A percentile compares a stretch with the other conserved stretches of the same genome.
Conservation (phyloP, 2,329 filamentous ascomycete species). For the Apiospora hydei region DNA sequence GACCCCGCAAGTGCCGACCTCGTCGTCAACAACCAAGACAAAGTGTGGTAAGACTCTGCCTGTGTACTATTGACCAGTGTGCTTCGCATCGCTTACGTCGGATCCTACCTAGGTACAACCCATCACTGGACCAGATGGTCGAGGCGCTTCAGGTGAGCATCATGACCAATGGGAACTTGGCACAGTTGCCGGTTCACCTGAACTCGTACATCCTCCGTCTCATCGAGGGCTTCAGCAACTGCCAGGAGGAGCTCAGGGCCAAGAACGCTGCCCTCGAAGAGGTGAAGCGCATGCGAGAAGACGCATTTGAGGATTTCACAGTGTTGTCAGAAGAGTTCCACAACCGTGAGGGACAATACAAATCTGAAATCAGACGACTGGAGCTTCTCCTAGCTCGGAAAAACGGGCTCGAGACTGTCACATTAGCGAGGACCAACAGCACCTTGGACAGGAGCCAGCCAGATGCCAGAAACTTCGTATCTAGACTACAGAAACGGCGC, state of each 20-base stretch:
- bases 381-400: slow-evolving; percentile 45
- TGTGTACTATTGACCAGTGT: neutral
- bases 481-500: slow-evolving; percentile 40
- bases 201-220: slow-evolving; percentile 52
- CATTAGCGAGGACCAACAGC: slow-evolving; percentile 51
- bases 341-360: slow-evolving; percentile 47
- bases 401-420: slow-evolving; percentile 51
- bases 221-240: slow-evolving; percentile 46
- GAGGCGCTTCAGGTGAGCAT: slow-evolving; percentile 51
- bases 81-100: neutral
- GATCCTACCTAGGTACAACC: slow-evolving; percentile 41
- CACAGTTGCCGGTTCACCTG: slow-evolving; percentile 49
- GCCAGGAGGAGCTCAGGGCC: slow-evolving; percentile 40
- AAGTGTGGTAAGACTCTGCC: slow-evolving; percentile 33
- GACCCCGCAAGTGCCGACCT: slow-evolving; percentile 23
- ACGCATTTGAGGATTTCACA: slow-evolving; percentile 45
- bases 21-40: slow-evolving; percentile 38
- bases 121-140: slow-evolving; percentile 52
- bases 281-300: slow-evolving; percentile 39
- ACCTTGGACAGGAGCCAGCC: slow-evolving; percentile 47
- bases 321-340: slow-evolving; percentile 48
- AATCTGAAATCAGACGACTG: slow-evolving; percentile 48
- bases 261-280: slow-evolving; percentile 39
- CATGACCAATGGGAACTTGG: slow-evolving; percentile 46
- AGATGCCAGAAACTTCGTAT: slow-evolving; percentile 38